These are phyloP conservation scores for Geranium rotundifolium DNA, from an alignment of 345 rosid species.

Conservation along the genomic window DNA sequence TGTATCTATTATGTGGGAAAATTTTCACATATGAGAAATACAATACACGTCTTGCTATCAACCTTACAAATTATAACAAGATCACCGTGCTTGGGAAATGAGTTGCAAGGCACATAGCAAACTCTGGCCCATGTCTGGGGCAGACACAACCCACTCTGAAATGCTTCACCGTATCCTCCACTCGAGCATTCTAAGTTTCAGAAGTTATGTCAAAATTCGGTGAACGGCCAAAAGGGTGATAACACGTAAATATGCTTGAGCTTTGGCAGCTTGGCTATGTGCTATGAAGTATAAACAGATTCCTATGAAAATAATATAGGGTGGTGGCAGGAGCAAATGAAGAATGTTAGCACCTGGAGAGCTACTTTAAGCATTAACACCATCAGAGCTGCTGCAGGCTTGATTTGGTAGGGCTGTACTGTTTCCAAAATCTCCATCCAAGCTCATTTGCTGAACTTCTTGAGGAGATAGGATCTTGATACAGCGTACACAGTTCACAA, in stretches of 20 bases:
- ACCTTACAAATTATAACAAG: background rate
- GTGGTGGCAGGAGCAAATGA: background rate
- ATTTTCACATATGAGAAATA: background rate
- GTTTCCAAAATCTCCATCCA: slow-evolving; percentile 55
- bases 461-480: slow-evolving; percentile 67
- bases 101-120: background rate
- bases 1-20: background rate
- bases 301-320: background rate
- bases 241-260: background rate
- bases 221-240: background rate
- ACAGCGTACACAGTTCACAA: slow-evolving; percentile 54
- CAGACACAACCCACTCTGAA: background rate
- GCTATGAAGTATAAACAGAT: too few species aligned
- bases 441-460: slow-evolving; percentile 75
- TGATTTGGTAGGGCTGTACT: slow-evolving; percentile 35
- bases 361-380: slow-evolving; percentile 27
- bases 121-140: background rate
- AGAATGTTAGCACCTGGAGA: background rate
- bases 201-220: background rate
- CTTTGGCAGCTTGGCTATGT: too few species aligned
- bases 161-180: background rate
- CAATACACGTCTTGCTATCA: background rate
- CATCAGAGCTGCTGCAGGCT: slow-evolving; percentile 63
- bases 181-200: background rate
- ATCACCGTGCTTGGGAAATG: too few species aligned